Evolutionary conservation across 106 monocot species (phyloP).

Genomic region (Acanthochlamys bracteata): DNA sequence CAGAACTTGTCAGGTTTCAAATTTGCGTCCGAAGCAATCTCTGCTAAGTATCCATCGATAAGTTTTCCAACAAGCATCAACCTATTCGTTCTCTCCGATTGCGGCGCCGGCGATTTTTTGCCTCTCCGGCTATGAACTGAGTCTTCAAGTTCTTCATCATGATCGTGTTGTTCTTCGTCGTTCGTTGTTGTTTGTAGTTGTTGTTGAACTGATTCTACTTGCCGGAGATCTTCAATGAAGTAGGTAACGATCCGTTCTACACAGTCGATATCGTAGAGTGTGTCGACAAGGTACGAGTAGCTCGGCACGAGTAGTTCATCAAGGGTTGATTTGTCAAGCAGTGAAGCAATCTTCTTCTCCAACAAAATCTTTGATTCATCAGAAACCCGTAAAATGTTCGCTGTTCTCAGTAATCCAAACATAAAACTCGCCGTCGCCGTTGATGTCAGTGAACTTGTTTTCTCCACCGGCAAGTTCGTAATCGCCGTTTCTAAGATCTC

Average conservation of each 20-base stretch:
- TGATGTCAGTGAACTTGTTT: conserved; percentile 12
- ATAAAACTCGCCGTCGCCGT: conserved; percentile 40
- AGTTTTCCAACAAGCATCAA: conserved; percentile 59
- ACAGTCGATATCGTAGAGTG: conserved; percentile 93
- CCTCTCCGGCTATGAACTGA: too few relatives aligned
- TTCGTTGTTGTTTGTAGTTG: too few relatives aligned
- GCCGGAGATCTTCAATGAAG: conserved; percentile 26
- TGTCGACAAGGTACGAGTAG: conserved; percentile 70
- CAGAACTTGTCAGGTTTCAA: conserved; percentile 71
- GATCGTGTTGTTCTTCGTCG: not conserved
- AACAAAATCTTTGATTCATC: conserved; percentile 31
- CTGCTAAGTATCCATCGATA: conserved; percentile 76
- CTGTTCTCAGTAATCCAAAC: conserved; percentile 65
- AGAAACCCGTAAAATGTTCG: conserved; percentile 55
- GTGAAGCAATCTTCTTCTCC: conserved; percentile 70
- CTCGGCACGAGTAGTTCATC: conserved; percentile 93
- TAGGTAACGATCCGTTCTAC: conserved; percentile 62
- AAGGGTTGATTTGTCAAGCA: conserved; percentile 63
- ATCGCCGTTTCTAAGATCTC: conserved; percentile 70
- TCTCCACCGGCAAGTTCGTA: conserved; percentile 52
- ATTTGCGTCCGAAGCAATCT: conserved; percentile 83
- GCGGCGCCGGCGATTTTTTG: not conserved
- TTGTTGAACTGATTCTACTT: too few relatives aligned
- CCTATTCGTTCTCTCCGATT: conserved; percentile 5
- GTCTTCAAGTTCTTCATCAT: conserved; percentile 5